phyloP scores from a whole-genome alignment of 805 yeast genomes.

The Hanseniaspora clermontiae region DNA sequence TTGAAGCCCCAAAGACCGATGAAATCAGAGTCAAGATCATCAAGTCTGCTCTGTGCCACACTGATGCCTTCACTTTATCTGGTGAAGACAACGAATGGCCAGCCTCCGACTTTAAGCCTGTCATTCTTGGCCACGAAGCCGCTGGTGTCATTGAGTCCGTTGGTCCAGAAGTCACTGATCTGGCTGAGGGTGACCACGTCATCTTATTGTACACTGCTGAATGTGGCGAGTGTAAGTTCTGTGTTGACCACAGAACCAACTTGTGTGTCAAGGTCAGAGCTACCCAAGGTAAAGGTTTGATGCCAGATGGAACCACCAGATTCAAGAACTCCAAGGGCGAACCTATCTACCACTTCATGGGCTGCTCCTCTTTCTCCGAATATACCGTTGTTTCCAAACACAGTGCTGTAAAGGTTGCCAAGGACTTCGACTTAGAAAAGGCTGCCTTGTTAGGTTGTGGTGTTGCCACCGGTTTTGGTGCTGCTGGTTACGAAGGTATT shows the following conservation, averaged over 20 bases:
- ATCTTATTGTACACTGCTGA: slow-evolving; percentile 93
- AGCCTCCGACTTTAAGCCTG: slow-evolving; percentile 68
- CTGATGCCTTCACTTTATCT: slow-evolving; percentile 91
- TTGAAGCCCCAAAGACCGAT: slow-evolving; percentile 88
- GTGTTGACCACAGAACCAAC: slow-evolving; percentile 90
- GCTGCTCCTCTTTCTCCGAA: slow-evolving; percentile 92
- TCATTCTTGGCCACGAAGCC: slow-evolving; percentile 92
- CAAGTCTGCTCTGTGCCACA: slow-evolving; percentile 94
- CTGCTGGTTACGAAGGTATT: slow-evolving; percentile 38
- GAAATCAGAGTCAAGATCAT: slow-evolving; percentile 86
- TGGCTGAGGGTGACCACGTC: slow-evolving; percentile 87
- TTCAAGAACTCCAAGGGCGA: slow-evolving; percentile 72
- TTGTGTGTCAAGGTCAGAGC: slow-evolving; percentile 91
- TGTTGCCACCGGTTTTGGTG: slow-evolving; percentile 97
- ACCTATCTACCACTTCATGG: slow-evolving; percentile 86
- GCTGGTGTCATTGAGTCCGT: slow-evolving; percentile 92
- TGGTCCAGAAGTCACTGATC: slow-evolving; percentile 86
- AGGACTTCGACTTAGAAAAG: slow-evolving; percentile 69
- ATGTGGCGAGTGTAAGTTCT: slow-evolving; percentile 88
- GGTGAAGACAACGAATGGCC: slow-evolving; percentile 77
- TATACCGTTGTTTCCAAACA: slow-evolving; percentile 97
- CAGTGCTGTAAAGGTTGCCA: slow-evolving; percentile 83
- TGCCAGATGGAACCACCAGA: slow-evolving; percentile 97
- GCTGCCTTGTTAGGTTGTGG: slow-evolving; percentile 96
- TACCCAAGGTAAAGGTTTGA: slow-evolving; percentile 95